Base-by-base conservation (phyloP, 2,329 filamentous ascomycete species). In the Exophiala sp. region DNA sequence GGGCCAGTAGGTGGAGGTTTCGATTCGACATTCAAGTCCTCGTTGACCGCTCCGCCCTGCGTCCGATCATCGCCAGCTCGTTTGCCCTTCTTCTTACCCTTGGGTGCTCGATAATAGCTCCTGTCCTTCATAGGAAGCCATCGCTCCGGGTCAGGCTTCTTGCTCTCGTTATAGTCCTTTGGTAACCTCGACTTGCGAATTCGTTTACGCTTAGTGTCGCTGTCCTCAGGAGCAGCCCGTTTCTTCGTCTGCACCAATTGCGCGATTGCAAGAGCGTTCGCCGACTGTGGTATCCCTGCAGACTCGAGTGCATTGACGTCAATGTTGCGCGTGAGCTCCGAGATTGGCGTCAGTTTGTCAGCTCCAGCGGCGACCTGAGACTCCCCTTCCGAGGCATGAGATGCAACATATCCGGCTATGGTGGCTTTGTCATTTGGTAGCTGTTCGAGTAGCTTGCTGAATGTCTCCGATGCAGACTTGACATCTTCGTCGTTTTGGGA, bases 121-220 rank as follows among this genome's bases (percentile, higher is more conserved):
- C 93, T 79, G 66, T 98, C 93, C 45, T 86, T 82, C 62, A 97
- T 74, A 10, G 93, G 91, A 53, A 98, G 70, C 93, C 93, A 98
- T 56, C 93, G 78, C 70, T 98, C 93, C 0, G 88, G 83, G 67
- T 98, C 93, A 27, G 87, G 79, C 58, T 82, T 83, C 74, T 89
- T 94, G 60, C 77, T 80, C 45, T 86, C 79, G 63, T 60, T 58
- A 49, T 68, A 73, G 48, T 75, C 69, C 62, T 74, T 74, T 7
- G 72, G 72, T 16, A 74, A 60, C 39, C 70, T 66, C 16, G 70
- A 72, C 56, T 72, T 72, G 24, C 73, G 68, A 16, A 73, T 58
- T 3, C 71, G 52, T 48, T 67, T 71, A 54, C 70, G 72, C 52
- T 65, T 68, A 13, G 64, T 63, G 24, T 67, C 61, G 42, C 64